Base-by-base conservation (phyloP, 2,329 filamentous ascomycete genomes). In the Microthyrium microscopicum region DNA sequence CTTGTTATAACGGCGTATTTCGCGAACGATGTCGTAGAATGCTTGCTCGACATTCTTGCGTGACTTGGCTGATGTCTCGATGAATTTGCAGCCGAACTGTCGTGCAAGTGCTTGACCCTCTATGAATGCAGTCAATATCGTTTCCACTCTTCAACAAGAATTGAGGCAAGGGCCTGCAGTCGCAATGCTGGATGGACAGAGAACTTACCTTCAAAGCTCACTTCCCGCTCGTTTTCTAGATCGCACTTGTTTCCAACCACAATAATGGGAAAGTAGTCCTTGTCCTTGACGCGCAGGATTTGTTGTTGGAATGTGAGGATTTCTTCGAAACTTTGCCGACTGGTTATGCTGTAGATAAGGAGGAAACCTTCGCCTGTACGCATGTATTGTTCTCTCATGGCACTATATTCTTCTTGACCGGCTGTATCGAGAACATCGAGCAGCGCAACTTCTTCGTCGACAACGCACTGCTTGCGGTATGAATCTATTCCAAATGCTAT, bases 311-410 rank as follows among this genome's bases (percentile, higher is more conserved):
- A 95, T 31, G 84, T 93, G 61, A 84, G 79, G 58, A 98, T 95
- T 64, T 98, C 89, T 56, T 98, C 87, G 52, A 94, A 95, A 50
- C 82, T 92, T 61, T 94, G 85, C 52, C 85, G 74, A 52, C 87
- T 94, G 36, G 82, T 94, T 64, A 98, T 98, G 46, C 85, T 93
- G 68, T 95, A 95, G 51, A 95, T 84, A 34, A 98, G 75, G 52
- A 98, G 64, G 62, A 98, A 98, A 34, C 89, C 89, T 61, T 98
- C 89, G 54, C 89, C 89, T 17, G 87, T 95, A 51, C 89, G 77
- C 87, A 98, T 98, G 70, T 95, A 98, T 63, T 95, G 89, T 66
- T 98, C 89, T 54, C 89, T 73, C 89, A 98, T 95, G 34, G 89
- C 89, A 37, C 85, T 93, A 66, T 95, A 98, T 64, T 98, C 89